A percentile compares a stretch with the other conserved stretches of the same genome.
These are phyloP conservation scores for Rhynchosporium agropyri DNA, from an alignment of 2,329 filamentous ascomycete species.

Conservation along the genomic window DNA sequence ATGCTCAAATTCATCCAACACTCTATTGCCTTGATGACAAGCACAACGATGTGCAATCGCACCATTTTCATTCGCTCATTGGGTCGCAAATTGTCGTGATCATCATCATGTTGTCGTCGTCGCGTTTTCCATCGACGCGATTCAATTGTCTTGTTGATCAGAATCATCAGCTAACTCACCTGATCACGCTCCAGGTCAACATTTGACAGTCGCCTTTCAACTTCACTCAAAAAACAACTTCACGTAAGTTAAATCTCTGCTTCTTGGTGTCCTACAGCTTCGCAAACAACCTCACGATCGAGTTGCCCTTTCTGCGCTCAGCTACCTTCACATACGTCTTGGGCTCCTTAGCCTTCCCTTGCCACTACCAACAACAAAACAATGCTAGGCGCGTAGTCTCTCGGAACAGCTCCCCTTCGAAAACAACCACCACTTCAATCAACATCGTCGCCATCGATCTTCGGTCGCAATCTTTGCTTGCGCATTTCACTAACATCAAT, in stretches of 20 bases:
- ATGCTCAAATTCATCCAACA: constrained; percentile 2
- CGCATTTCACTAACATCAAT: constrained; percentile 30
- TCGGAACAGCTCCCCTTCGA: constrained; percentile 7
- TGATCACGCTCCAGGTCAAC: constrained; percentile 31
- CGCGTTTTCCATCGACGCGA: constrained; percentile 30
- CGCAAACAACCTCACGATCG: constrained; percentile 28
- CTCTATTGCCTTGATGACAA: constrained; percentile 22
- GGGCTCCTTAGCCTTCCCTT: constrained; percentile 7
- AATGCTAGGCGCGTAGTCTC: constrained; percentile 19
- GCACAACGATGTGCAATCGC: constrained; percentile 26
- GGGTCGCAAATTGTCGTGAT: constrained; percentile 6
- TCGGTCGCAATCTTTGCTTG: constrained; percentile 24
- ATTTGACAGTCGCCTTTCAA: constrained; percentile 20
- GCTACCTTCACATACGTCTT: constrained; percentile 19
- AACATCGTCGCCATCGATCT: constrained; percentile 15
- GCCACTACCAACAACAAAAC: constrained; percentile 24
- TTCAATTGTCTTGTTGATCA: constrained; percentile 31
- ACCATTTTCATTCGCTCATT: constrained; percentile 22
- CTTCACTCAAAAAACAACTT: constrained; percentile 20
- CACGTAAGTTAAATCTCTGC: constrained; percentile 29
- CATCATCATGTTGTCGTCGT: constrained; percentile 26
- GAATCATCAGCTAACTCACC: constrained; percentile 27
- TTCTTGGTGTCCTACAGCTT: constrained; percentile 23
- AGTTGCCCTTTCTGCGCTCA: constrained; percentile 36
- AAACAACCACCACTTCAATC: constrained; percentile 27